These are phyloP conservation scores for Obba rivulosa DNA, from an alignment of 768 basidiomycete genomes.

Conservation along the genomic window DNA sequence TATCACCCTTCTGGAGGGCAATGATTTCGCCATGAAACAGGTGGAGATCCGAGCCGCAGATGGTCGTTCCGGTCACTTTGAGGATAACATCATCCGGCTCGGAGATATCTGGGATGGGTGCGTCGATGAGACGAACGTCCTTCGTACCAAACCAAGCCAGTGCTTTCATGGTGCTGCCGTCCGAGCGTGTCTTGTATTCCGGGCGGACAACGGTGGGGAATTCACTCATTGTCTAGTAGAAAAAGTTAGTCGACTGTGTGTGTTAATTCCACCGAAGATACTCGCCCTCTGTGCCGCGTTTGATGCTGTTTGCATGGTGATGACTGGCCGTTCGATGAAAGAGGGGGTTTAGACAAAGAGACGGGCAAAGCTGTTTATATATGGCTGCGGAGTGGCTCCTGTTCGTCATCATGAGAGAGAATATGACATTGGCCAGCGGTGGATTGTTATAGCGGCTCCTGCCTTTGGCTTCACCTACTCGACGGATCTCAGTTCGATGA, in stretches of 20 bases:
- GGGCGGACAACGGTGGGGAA: constrained; percentile 36
- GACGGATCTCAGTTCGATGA: no score
- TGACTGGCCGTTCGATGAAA: background rate
- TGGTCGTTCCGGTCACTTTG: constrained; percentile 68
- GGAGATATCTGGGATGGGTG: constrained; percentile 53
- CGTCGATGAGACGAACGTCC: constrained; percentile 43
- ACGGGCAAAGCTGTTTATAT: no score
- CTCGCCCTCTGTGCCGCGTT: constrained; percentile 25
- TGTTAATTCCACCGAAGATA: background rate
- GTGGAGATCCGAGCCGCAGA: constrained; percentile 52
- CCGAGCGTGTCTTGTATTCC: constrained; percentile 40
- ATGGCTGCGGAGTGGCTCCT: no score
- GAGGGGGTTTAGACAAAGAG: background rate
- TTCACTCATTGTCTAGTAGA: constrained; percentile 27
- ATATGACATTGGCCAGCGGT: no score
- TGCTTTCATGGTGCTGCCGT: constrained; percentile 60
- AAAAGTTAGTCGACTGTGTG: background rate
- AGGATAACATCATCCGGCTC: constrained; percentile 74
- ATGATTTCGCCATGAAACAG: constrained; percentile 66
- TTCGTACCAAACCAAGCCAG: constrained; percentile 60
- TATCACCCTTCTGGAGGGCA: constrained; percentile 65
- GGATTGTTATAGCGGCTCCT: no score
- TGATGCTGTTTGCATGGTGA: constrained; percentile 25
- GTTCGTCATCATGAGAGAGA: no score
- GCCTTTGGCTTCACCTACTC: no score